phyloP scores from a whole-genome alignment of 371 early-diverging fungal genomes.

The Circinella umbellata region DNA sequence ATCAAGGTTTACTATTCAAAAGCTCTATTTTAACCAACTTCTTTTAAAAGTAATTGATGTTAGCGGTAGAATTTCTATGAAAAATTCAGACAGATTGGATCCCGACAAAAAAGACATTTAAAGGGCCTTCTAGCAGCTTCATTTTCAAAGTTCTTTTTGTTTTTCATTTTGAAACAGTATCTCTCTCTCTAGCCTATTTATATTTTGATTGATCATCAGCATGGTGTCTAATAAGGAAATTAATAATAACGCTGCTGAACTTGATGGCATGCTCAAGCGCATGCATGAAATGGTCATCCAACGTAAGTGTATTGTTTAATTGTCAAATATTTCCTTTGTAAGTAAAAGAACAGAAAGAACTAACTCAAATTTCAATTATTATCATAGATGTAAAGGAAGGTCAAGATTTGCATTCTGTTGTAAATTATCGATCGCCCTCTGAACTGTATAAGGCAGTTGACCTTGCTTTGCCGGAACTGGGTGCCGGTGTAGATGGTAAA shows the following conservation, averaged over 20 bases:
- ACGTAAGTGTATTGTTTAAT: slow-evolving; percentile 22
- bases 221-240: slow-evolving; percentile 32
- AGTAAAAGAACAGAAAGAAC: background rate
- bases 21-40: background rate
- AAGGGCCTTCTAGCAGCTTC: background rate
- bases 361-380: background rate
- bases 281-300: slow-evolving; percentile 42
- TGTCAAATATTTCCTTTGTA: background rate
- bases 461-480: slow-evolving; percentile 52
- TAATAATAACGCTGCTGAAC: slow-evolving; percentile 32
- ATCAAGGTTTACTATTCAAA: background rate
- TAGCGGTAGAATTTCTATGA: slow-evolving; percentile 3
- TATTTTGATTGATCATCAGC: background rate
- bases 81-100: slow-evolving; percentile 8
- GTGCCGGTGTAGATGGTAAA: slow-evolving; percentile 59
- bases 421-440: slow-evolving; percentile 53
- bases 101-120: slow-evolving; percentile 3
- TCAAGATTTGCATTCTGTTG: slow-evolving; percentile 42
- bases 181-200: background rate
- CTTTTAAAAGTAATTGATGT: background rate
- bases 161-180: background rate
- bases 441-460: slow-evolving; percentile 60
- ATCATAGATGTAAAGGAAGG: slow-evolving; percentile 52
- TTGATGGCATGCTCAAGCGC: slow-evolving; percentile 38
- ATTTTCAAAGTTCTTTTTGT: background rate